Evolutionary conservation across 495 filamentous ascomycete genomes (phyloP).

Genomic region (Pyrenula aspistea): DNA sequence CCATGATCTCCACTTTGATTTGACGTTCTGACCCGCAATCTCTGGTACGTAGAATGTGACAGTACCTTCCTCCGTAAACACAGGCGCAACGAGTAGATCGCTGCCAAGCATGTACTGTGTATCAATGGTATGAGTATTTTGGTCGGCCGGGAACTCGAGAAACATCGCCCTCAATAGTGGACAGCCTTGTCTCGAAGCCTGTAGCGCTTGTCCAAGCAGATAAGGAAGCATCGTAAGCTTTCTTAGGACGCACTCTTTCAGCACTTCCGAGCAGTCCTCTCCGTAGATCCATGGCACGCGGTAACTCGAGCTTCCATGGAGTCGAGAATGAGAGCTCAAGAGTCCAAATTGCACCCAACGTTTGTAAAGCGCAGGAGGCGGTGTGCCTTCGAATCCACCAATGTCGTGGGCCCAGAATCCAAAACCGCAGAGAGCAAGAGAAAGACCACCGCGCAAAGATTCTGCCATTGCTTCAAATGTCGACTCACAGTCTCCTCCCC

Average conservation of each 20-base stretch:
- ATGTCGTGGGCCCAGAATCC: constrained; percentile 63
- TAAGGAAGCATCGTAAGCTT: constrained; percentile 56
- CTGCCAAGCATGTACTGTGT: constrained; percentile 55
- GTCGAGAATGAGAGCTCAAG: constrained; percentile 52
- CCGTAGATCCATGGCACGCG: constrained; percentile 64
- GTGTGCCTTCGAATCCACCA: constrained; percentile 60
- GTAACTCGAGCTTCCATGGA: constrained; percentile 56
- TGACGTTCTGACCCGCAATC: constrained; percentile 13
- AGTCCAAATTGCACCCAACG: constrained; percentile 66
- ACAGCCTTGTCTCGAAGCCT: constrained; percentile 29
- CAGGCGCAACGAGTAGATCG: constrained; percentile 44
- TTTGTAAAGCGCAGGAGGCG: constrained; percentile 59
- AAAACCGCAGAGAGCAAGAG: constrained; percentile 52
- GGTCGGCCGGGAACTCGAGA: constrained; percentile 52
- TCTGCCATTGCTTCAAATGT: constrained; percentile 65
- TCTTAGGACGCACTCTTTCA: constrained; percentile 44
- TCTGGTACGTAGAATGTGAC: constrained; percentile 51
- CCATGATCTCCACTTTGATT: constrained; percentile 41
- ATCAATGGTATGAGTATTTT: constrained; percentile 51
- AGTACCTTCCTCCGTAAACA: constrained; percentile 45
- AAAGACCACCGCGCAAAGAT: constrained; percentile 56
- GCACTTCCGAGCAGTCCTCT: constrained; percentile 43
- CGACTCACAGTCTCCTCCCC: constrained; percentile 59
- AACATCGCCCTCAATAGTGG: constrained; percentile 51
- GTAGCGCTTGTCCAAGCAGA: constrained; percentile 40